Evolutionary conservation across 1,139 yeast genomes (phyloP).

Genomic region (Diutina neorugosa): DNA sequence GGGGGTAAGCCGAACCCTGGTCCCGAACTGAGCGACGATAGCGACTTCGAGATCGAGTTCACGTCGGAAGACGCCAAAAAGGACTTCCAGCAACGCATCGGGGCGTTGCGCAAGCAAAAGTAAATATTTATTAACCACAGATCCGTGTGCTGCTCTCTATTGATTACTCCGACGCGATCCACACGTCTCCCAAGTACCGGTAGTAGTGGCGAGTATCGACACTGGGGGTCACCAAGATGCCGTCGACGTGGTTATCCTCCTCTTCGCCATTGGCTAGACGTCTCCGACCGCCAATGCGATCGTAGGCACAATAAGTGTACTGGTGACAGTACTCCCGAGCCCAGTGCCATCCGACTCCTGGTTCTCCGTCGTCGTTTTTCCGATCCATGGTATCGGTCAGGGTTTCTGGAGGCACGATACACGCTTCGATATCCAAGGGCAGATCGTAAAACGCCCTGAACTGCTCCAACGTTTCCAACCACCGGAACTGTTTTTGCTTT

Average conservation of each 20-base stretch:
- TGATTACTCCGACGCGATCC: not conserved
- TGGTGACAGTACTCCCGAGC: constrained; percentile 20
- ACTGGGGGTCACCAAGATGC: not conserved
- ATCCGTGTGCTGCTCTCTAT: too few species aligned
- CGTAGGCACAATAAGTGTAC: constrained; percentile 29
- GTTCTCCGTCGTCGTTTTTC: constrained; percentile 16
- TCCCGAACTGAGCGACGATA: not conserved
- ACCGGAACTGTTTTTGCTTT: constrained; percentile 5
- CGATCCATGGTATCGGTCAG: not conserved
- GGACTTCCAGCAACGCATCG: constrained; percentile 1
- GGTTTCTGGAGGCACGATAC: constrained; percentile 19
- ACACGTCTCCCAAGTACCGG: constrained; percentile 1
- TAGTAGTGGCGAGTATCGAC: not conserved
- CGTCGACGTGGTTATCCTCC: not conserved
- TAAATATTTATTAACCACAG: too few species aligned
- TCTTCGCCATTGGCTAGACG: not conserved
- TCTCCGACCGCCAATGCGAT: constrained; percentile 17
- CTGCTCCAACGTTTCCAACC: constrained; percentile 11
- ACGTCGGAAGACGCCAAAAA: not conserved
- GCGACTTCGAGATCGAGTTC: not conserved
- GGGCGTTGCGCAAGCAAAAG: not conserved
- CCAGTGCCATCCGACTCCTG: constrained; percentile 18
- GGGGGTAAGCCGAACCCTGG: not conserved
- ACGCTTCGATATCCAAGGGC: constrained; percentile 16
- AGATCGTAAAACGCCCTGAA: constrained; percentile 17